These are phyloP conservation scores for Alternaria alternata DNA, from an alignment of 2,329 filamentous ascomycete species.

Conservation along the genomic window DNA sequence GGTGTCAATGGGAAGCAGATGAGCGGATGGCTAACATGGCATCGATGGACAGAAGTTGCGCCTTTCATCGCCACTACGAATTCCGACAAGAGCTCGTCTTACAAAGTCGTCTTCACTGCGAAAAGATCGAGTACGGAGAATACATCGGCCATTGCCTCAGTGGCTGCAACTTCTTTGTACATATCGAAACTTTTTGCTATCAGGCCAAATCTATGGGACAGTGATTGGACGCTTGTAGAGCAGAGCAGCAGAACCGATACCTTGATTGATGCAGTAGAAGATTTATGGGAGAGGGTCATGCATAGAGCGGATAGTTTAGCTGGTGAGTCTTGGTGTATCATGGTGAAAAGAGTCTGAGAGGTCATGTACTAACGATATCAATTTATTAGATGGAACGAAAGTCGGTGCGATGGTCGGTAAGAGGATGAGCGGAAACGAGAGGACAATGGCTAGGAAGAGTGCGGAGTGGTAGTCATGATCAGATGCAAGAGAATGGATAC, in stretches of 20 bases:
- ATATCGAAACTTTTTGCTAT: conserved; percentile 1
- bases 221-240: background rate
- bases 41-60: background rate
- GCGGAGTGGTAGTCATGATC: background rate
- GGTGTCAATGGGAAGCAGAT: background rate
- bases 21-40: background rate
- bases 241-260: conserved; percentile 4
- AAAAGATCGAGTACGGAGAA: background rate
- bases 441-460: background rate
- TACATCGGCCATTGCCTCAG: background rate
- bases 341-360: background rate
- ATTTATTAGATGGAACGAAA: background rate
- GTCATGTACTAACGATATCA: background rate
- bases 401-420: background rate
- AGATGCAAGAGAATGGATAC: background rate
- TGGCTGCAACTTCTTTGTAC: background rate
- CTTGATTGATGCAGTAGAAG: conserved; percentile 13
- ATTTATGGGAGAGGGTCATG: conserved; percentile 10
- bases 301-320: background rate
- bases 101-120: background rate
- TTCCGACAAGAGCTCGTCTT: background rate
- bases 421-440: fast-evolving
- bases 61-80: background rate
- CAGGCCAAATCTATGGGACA: background rate
- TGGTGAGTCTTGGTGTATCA: background rate